Conservation (phyloP, 768 basidiomycete species). For the Termitomyces heimii region DNA sequence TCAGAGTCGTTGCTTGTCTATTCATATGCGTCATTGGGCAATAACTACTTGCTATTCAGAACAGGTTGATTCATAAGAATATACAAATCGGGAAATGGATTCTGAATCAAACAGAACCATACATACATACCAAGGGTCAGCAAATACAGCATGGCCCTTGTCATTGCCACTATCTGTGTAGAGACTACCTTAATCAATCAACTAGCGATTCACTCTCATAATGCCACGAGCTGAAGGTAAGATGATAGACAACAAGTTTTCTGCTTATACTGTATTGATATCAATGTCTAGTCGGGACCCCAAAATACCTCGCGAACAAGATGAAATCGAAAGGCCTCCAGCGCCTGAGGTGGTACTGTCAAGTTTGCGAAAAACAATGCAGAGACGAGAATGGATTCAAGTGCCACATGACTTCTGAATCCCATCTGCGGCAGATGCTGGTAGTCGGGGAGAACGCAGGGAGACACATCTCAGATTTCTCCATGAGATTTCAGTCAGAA, state of each 20-base stretch:
- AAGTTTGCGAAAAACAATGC: conserved; percentile 99
- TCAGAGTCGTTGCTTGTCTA: not conserved
- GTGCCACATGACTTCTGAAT: conserved; percentile 83
- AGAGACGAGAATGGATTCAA: conserved; percentile 99
- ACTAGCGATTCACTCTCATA: conserved; percentile 4
- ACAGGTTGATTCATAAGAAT: not conserved
- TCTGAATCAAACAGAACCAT: not conserved
- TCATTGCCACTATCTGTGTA: not conserved
- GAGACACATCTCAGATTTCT: conserved; percentile 88
- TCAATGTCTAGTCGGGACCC: conserved; percentile 62
- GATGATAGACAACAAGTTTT: not conserved
- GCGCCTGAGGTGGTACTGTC: conserved; percentile 96
- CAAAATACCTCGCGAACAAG: conserved; percentile 88
- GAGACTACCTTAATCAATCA: not conserved
- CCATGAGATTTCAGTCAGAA: conserved; percentile 80
- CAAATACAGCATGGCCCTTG: not conserved
- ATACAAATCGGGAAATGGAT: not conserved
- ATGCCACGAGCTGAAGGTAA: conserved; percentile 87
- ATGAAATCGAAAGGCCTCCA: conserved; percentile 98
- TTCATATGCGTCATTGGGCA: no score
- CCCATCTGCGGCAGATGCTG: conserved; percentile 89
- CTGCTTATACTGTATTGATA: not conserved
- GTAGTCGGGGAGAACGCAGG: conserved; percentile 94
- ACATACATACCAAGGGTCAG: no score
- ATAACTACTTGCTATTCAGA: no score